phyloP scores from a whole-genome alignment of 805 yeast species.

The Wickerhamiella dianesei region DNA sequence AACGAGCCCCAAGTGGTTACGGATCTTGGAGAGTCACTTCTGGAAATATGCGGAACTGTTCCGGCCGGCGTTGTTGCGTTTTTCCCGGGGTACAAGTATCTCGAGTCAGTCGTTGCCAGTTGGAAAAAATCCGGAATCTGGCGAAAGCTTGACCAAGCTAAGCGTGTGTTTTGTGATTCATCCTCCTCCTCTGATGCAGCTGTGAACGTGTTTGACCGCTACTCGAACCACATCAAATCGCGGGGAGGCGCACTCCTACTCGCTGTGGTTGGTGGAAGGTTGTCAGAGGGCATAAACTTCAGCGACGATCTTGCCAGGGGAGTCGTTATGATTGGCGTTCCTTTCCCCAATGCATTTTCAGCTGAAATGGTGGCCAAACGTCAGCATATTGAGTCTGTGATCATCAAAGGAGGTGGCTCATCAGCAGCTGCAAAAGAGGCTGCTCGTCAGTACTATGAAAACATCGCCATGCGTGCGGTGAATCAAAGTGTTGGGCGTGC shows the following conservation, averaged over 20 bases:
- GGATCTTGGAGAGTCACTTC: slow-evolving; percentile 38
- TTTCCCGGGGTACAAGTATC: slow-evolving; percentile 71
- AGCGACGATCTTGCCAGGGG: slow-evolving; percentile 79
- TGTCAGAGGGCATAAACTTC: slow-evolving; percentile 90
- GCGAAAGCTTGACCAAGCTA: slow-evolving; percentile 25
- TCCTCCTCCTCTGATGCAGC: slow-evolving; percentile 26
- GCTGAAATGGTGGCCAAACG: slow-evolving; percentile 69
- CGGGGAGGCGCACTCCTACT: slow-evolving; percentile 50
- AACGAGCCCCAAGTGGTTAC: slow-evolving; percentile 32
- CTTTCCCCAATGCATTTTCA: slow-evolving; percentile 73
- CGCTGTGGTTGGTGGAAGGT: slow-evolving; percentile 83
- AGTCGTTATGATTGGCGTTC: slow-evolving; percentile 75
- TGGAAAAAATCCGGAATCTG: slow-evolving; percentile 37
- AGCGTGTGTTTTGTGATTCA: slow-evolving; percentile 41
- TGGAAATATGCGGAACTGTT: slow-evolving; percentile 31
- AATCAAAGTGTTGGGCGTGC: slow-evolving; percentile 91
- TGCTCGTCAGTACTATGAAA: slow-evolving; percentile 58
- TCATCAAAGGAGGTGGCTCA: slow-evolving; percentile 37
- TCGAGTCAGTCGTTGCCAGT: slow-evolving; percentile 33
- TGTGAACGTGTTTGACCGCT: slow-evolving; percentile 34
- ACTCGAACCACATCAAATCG: slow-evolving; percentile 30
- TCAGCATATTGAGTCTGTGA: slow-evolving; percentile 43
- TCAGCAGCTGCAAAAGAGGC: slow-evolving; percentile 23
- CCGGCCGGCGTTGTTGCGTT: slow-evolving; percentile 74
- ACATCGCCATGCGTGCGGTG: slow-evolving; percentile 77